phyloP scores from a whole-genome alignment of 345 rosid genomes.

The Balakata baccata region DNA sequence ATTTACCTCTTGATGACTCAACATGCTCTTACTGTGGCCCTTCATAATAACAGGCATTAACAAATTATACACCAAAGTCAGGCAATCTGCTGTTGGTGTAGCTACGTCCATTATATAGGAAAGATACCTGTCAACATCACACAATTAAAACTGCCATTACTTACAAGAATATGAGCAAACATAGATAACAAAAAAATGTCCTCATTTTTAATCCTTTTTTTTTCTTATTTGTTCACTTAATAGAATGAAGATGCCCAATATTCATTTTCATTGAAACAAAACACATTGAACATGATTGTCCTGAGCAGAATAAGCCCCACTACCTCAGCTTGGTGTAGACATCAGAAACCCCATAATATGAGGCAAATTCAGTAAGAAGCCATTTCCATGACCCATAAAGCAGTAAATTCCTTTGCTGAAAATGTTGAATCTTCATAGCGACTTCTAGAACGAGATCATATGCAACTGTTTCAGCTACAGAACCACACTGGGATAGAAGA shows the following conservation, averaged over 20 bases:
- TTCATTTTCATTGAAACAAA: neutral
- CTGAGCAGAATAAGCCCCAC: neutral
- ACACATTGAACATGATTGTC: neutral
- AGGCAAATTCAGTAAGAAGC: slow-evolving; percentile 88
- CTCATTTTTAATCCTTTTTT: neutral
- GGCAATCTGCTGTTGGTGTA: slow-evolving; percentile 95
- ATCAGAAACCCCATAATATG: slow-evolving; percentile 92
- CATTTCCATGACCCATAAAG: slow-evolving; percentile 93
- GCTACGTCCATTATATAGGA: slow-evolving; percentile 98
- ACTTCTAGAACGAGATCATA: slow-evolving; percentile 87
- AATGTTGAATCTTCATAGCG: slow-evolving; percentile 81
- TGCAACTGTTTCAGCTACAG: slow-evolving; percentile 97
- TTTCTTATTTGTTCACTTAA: neutral
- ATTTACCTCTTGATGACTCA: slow-evolving; percentile 98
- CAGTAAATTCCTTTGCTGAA: slow-evolving; percentile 83
- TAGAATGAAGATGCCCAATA: neutral
- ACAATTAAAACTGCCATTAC: neutral
- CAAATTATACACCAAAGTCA: slow-evolving; percentile 75
- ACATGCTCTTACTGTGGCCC: slow-evolving; percentile 65
- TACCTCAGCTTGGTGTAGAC: slow-evolving; percentile 87
- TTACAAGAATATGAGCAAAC: slow-evolving; percentile 12
- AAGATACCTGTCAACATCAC: slow-evolving; percentile 52
- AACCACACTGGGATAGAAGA: slow-evolving; percentile 61
- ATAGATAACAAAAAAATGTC: neutral
- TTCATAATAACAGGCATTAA: slow-evolving; percentile 84